Base-by-base conservation (phyloP, 805 yeast species). In the Metschnikowia corniflorae region DNA sequence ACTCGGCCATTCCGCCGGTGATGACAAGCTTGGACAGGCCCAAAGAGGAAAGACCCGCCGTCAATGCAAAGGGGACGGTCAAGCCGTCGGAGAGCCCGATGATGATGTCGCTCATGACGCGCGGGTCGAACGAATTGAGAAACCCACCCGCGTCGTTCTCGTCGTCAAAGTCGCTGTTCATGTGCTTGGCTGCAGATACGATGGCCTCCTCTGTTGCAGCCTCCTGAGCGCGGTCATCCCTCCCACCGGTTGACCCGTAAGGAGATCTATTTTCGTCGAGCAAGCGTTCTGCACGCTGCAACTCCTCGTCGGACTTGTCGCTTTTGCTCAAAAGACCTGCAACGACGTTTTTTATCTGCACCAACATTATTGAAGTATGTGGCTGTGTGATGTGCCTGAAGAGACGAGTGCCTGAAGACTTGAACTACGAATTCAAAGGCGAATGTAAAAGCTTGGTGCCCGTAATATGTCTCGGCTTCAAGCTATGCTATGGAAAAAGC, bases 31-130 rank as follows among this genome's bases (percentile, higher is more conserved):
- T 83, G 13, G 96, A 70, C 59, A 86, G 85, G 35, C 98, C 98
- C 35, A 91, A 73, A 1, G 94, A 82, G 1, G 95, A 83, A 38
- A 91, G 73, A 32, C 97, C 98, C 0, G 98, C 97, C 1, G 97
- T 93, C 50, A 93, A 73, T 2, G 98, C 98, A 71, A 91, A 91
- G n/a, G 98, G 98, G 26, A 91, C 98, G 0, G 97, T 91, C 47
- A 91, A 73, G 4, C 98, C 98, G 59, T 91, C 98, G 23, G 93
- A 81, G 33, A 91, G 75, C 5, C 98, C 98, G 55, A 91, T 91
- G 49, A 91, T 87, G 38, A 86, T 73, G 60, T 91, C 97, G 30
- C 93, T 81, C 82, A 91, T 86, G 17, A 89, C 89, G 58, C 98
- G 78, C 7, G 98, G 98, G 56, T 84, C 93, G 35, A 84, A 70